These are phyloP conservation scores for Phytopythium oedochilum DNA, from an alignment of 352 stramenopile species.

Conservation along the genomic window DNA sequence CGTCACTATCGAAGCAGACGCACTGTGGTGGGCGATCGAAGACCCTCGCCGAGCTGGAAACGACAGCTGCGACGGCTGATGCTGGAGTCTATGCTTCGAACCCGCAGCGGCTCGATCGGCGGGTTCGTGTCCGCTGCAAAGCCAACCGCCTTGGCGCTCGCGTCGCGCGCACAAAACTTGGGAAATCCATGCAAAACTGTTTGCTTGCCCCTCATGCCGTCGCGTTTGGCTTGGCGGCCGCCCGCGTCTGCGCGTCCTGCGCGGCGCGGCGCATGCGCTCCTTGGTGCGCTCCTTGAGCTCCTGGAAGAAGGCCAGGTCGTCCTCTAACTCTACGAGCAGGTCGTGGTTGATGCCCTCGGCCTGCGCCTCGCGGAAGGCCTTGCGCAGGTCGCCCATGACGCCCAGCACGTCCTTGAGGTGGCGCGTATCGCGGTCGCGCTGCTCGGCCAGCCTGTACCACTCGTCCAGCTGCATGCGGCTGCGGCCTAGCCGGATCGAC, in stretches of 20 bases:
- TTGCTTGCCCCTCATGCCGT: conserved; percentile 27
- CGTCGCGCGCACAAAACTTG: too few species aligned
- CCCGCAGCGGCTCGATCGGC: too few species aligned
- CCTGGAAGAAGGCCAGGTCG: conserved; percentile 70
- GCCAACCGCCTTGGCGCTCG: too few species aligned
- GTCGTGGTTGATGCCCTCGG: conserved; percentile 46
- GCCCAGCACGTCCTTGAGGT: conserved; percentile 56
- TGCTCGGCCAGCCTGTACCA: conserved; percentile 44
- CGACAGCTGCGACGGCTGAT: too few species aligned
- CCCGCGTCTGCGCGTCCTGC: conserved; percentile 28
- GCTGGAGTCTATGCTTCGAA: too few species aligned
- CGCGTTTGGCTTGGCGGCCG: conserved; percentile 21
- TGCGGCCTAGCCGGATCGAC: conserved; percentile 65
- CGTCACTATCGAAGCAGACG: too few species aligned
- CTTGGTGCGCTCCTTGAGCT: conserved; percentile 64
- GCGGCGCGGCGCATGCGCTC: conserved; percentile 61
- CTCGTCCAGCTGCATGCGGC: conserved; percentile 64
- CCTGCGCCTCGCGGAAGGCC: conserved; percentile 42
- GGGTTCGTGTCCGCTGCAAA: too few species aligned
- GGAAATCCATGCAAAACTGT: too few species aligned
- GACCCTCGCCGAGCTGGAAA: too few species aligned
- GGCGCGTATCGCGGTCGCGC: conserved; percentile 56
- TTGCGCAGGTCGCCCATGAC: conserved; percentile 47
- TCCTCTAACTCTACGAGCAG: conserved; percentile 55
- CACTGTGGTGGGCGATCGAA: too few species aligned